These are phyloP conservation scores for Neurospora sp. DNA, from an alignment of 495 filamentous ascomycete genomes.

Conservation along the genomic window DNA sequence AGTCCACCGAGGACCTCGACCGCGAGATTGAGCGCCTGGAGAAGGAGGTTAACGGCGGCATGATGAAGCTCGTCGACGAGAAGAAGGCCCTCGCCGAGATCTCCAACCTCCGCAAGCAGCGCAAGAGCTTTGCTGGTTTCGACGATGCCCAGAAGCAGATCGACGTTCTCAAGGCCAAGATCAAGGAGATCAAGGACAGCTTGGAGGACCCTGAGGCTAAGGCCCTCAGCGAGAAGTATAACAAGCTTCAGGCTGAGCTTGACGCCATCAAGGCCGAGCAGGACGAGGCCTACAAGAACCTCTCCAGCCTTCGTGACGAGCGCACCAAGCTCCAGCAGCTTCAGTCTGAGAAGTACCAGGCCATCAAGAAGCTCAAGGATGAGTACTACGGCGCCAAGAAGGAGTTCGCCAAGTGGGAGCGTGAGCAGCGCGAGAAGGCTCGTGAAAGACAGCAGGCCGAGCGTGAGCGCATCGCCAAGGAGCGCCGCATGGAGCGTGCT, in stretches of 20 bases:
- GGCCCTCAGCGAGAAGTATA: conserved; percentile 75
- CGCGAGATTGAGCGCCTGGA: conserved; percentile 69
- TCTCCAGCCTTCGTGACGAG: conserved; percentile 82
- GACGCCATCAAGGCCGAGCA: conserved; percentile 84
- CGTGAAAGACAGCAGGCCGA: conserved; percentile 51
- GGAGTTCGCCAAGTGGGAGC: conserved; percentile 71
- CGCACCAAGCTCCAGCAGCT: conserved; percentile 68
- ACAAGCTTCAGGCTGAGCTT: conserved; percentile 71
- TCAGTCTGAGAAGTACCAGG: conserved; percentile 73
- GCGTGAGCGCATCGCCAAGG: conserved; percentile 67
- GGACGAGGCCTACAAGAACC: conserved; percentile 74
- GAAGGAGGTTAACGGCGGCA: conserved; percentile 72
- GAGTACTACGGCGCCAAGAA: conserved; percentile 67
- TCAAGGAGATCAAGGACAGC: conserved; percentile 72
- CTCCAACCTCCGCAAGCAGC: conserved; percentile 70
- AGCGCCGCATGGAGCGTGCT: conserved; percentile 76
- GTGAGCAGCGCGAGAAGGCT: conserved; percentile 59
- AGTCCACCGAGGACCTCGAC: conserved; percentile 80
- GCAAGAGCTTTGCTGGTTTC: conserved; percentile 79
- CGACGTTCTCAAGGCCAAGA: conserved; percentile 71
- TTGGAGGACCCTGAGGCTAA: conserved; percentile 90
- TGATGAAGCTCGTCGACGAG: conserved; percentile 91
- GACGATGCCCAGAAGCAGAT: conserved; percentile 77
- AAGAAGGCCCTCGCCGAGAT: conserved; percentile 83
- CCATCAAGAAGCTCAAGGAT: conserved; percentile 77